A percentile compares a stretch with the other conserved stretches of the same genome.
Conservation (phyloP, 306 rosid species). For the Fragaria nilgerrensis region DNA sequence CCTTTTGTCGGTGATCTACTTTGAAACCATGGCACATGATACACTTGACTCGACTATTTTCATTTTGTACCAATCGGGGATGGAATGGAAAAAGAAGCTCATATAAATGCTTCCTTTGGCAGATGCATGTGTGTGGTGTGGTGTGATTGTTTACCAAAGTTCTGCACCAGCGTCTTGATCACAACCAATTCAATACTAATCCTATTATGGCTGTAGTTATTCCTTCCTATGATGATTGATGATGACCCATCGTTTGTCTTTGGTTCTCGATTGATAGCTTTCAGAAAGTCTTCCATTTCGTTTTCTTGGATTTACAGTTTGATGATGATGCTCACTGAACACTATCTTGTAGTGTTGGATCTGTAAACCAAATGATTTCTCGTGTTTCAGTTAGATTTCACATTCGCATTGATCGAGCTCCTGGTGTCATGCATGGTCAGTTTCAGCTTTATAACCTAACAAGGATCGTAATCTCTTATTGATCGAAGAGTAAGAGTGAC, state of each 20-base stretch:
- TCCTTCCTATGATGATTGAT: background rate
- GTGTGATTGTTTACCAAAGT: background rate
- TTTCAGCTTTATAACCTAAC: background rate
- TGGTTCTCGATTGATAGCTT: background rate
- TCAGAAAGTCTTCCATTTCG: background rate
- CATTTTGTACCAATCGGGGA: background rate
- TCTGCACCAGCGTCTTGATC: background rate
- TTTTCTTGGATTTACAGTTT: background rate
- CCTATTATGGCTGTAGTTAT: background rate
- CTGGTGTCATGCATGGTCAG: too few relatives aligned
- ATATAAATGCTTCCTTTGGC: background rate
- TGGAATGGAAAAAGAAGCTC: background rate
- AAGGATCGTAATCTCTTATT: background rate
- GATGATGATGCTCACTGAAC: background rate
- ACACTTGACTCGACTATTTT: background rate
- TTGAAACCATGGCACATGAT: background rate
- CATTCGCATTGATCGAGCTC: too few relatives aligned
- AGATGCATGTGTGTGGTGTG: background rate
- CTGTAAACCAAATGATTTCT: too few relatives aligned
- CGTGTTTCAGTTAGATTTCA: too few relatives aligned
- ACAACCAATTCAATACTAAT: background rate
- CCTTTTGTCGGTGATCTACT: background rate
- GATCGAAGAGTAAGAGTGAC: background rate
- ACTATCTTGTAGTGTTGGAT: background rate
- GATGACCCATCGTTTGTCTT: background rate